Conservation (phyloP, 1,284 basidiomycete species). For the Melampsora larici-populina region DNA sequence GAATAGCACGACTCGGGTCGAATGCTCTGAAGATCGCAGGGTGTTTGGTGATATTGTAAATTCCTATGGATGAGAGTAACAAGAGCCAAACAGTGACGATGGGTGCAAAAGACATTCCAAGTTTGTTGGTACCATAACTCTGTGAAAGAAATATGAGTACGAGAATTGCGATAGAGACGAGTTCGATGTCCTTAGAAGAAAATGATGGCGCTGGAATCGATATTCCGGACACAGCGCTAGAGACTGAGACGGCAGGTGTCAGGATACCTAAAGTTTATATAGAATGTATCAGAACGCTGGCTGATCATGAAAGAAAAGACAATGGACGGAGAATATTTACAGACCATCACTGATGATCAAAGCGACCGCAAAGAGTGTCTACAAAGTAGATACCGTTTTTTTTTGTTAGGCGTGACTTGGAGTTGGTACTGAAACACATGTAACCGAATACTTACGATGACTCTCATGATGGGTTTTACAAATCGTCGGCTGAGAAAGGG, state of each 20-base stretch:
- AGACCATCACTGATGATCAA: conserved; percentile 43
- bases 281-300: background rate
- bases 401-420: too few relatives aligned
- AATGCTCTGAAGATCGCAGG: conserved; percentile 66
- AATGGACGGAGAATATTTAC: background rate
- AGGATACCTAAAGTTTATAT: conserved; percentile 47
- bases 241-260: conserved; percentile 67
- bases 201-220: conserved; percentile 62
- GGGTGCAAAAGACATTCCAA: conserved; percentile 62
- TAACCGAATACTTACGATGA: conserved; percentile 15
- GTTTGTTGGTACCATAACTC: conserved; percentile 61
- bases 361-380: conserved; percentile 43
- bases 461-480: conserved; percentile 38
- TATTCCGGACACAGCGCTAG: conserved; percentile 66
- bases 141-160: conserved; percentile 63
- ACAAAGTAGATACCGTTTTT: background rate
- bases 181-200: conserved; percentile 56
- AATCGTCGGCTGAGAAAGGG: conserved; percentile 15
- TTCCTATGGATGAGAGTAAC: conserved; percentile 60
- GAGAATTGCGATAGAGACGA: conserved; percentile 65
- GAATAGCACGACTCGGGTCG: conserved; percentile 65
- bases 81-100: conserved; percentile 63
- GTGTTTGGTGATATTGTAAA: conserved; percentile 61
- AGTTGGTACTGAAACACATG: background rate
- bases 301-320: background rate